Base-by-base conservation (phyloP, 2,329 filamentous ascomycete species). In the Emmonsiellopsis sp. region DNA sequence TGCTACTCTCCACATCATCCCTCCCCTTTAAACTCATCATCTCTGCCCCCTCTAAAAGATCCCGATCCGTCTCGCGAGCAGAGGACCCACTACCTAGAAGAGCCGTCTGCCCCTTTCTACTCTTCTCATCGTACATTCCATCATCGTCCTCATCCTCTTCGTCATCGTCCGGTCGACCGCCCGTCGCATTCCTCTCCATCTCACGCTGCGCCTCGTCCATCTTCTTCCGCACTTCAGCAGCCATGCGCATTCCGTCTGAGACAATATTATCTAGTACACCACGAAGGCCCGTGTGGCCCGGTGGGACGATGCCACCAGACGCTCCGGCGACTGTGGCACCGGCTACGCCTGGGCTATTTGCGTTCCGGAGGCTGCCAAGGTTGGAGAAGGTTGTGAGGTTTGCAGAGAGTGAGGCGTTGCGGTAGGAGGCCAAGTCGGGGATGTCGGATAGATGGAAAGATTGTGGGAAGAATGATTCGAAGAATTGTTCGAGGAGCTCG, bases 191-290 rank as follows among this genome's bases (percentile, higher is more conserved):
- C 69, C 85, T 86, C 70, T 96, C 92, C 59, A 96, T 74, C 65
- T 97, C 92, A 61, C 84, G 85, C 70, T 96, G 91, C 2, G 92
- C 92, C 67, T 98, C 93, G 58, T 98, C 92, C 86, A 97, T 95
- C 44, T 91, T 80, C 62, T 91, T 83, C 60, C 87, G 80, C 50
- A 98, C 92, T 68, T 98, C 93, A 0, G 86, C 88, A 0, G 93
- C 93, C 55, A 97, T 92, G 36, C 92, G 85, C 84, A 97, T 96
- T 42, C 93, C 93, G 66, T 98, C 93, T 1, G 87, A 95, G 58
- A 97, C 93, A 62, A 98, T 97, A 62, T 95, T 95, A 73, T 98
- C 93, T 40, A 98, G 76, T 55, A 98, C 93, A 17, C 93, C 93
- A 42, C 93, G 81, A 1, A 98, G 78, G 21, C 93, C 89, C 59